A percentile compares a stretch with the other conserved stretches of the same genome.
Conservation (phyloP, 768 basidiomycete species). For the Hebeloma cylindrosporum region DNA sequence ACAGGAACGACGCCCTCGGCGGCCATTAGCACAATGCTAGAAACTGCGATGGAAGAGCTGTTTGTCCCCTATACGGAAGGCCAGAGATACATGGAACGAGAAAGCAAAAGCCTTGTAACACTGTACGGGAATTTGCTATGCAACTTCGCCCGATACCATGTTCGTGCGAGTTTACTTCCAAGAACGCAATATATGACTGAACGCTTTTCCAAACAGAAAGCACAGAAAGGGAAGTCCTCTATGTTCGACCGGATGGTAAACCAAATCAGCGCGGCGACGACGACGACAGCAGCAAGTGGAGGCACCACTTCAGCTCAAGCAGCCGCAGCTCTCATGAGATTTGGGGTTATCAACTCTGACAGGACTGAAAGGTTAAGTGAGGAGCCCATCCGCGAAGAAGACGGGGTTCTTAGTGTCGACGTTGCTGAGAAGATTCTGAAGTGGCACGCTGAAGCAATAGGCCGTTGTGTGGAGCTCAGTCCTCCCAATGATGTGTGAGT, state of each 20-base stretch:
- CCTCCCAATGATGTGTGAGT: conserved; percentile 81
- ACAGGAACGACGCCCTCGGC: conserved; percentile 48
- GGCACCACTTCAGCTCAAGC: conserved; percentile 79
- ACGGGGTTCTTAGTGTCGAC: conserved; percentile 75
- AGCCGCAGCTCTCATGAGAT: conserved; percentile 85
- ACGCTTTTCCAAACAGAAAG: conserved; percentile 41
- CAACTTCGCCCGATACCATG: conserved; percentile 87
- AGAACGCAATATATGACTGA: not conserved
- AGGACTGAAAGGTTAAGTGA: conserved; percentile 55
- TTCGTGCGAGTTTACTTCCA: conserved; percentile 40
- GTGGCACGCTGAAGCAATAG: conserved; percentile 98
- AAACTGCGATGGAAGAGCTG: conserved; percentile 92
- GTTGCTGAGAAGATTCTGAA: conserved; percentile 88
- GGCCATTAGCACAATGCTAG: conserved; percentile 84
- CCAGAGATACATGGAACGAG: conserved; percentile 86
- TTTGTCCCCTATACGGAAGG: conserved; percentile 95
- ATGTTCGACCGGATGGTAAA: conserved; percentile 93
- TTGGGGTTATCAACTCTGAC: conserved; percentile 73
- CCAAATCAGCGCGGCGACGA: conserved; percentile 78
- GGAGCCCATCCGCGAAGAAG: conserved; percentile 75
- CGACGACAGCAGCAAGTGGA: conserved; percentile 55
- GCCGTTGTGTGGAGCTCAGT: conserved; percentile 90
- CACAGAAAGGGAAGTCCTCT: conserved; percentile 68
- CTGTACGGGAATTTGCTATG: conserved; percentile 74
- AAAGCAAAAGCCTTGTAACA: conserved; percentile 78